phyloP scores from a whole-genome alignment of 768 basidiomycete genomes.

The Suillus clintonianus region DNA sequence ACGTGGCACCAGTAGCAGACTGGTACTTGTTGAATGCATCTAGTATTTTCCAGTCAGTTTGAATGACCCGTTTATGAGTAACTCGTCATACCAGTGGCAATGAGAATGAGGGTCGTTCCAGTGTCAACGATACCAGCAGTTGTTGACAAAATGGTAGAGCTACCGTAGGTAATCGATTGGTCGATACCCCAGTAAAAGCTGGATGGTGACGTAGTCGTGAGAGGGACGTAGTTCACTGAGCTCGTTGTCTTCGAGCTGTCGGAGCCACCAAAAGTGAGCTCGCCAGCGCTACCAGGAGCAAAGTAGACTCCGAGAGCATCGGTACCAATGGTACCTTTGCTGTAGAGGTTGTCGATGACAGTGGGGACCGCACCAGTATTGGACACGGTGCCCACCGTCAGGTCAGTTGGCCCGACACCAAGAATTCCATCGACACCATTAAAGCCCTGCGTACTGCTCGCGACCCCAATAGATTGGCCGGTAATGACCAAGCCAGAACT shows the following conservation, averaged over 20 bases:
- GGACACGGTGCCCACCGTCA: conserved; percentile 28
- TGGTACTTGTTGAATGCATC: conserved; percentile 26
- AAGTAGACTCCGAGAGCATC: conserved; percentile 37
- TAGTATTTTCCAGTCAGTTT: conserved; percentile 1
- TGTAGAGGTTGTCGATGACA: conserved; percentile 34
- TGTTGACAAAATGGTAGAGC: conserved; percentile 15
- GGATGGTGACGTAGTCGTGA: conserved; percentile 26
- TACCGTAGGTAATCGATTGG: conserved; percentile 31
- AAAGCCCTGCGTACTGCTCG: conserved; percentile 25
- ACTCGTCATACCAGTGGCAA: conserved; percentile 20
- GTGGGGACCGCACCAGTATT: conserved; percentile 21
- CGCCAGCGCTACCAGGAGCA: conserved; percentile 21
- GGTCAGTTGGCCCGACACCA: conserved; percentile 30
- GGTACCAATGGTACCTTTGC: conserved; percentile 28
- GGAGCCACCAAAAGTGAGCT: conserved; percentile 36
- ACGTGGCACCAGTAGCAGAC: conserved; percentile 24
- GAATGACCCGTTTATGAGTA: no score
- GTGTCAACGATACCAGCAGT: conserved; percentile 37
- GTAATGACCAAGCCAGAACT: conserved; percentile 14
- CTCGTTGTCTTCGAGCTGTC: conserved; percentile 28
- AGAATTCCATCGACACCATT: conserved; percentile 41
- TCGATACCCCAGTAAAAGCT: conserved; percentile 34
- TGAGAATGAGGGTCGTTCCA: conserved; percentile 29
- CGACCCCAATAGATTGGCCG: conserved; percentile 40
- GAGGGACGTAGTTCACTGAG: conserved; percentile 20